These are phyloP conservation scores for Niebla homalea DNA, from an alignment of 495 filamentous ascomycete genomes.

Conservation along the genomic window DNA sequence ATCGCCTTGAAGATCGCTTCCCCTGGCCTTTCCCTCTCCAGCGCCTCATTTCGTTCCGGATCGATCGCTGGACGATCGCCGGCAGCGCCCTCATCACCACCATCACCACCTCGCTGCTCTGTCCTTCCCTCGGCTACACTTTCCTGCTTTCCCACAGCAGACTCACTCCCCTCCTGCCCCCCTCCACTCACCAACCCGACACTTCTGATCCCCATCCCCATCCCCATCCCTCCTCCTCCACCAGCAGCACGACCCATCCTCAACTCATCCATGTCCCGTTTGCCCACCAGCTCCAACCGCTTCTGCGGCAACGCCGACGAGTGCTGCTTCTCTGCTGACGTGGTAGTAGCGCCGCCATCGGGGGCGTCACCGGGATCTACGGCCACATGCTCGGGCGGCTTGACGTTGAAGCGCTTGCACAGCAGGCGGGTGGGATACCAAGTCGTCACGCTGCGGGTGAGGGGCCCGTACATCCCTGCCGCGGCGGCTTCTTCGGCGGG, in stretches of 20 bases:
- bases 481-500: slow-evolving; percentile 81
- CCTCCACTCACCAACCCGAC: slow-evolving; percentile 2
- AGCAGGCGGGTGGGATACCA: slow-evolving; percentile 75
- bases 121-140: slow-evolving; percentile 5
- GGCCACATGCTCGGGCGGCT: slow-evolving; percentile 58
- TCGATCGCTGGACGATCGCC: slow-evolving; percentile 40
- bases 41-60: slow-evolving; percentile 69
- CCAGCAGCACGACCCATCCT: slow-evolving; percentile 28
- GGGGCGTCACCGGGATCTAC: slow-evolving; percentile 36
- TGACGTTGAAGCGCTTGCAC: slow-evolving; percentile 86
- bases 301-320: slow-evolving; percentile 15
- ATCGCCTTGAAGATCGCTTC: slow-evolving; percentile 91
- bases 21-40: slow-evolving; percentile 67
- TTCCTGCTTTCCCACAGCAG: neutral
- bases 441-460: slow-evolving; percentile 59
- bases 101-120: slow-evolving; percentile 1
- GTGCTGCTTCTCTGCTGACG: slow-evolving; percentile 4
- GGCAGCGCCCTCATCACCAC: slow-evolving; percentile 11
- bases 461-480: slow-evolving; percentile 79
- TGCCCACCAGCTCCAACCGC: slow-evolving; percentile 29
- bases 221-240: neutral
- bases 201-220: neutral
- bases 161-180: neutral
- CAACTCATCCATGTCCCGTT: slow-evolving; percentile 40
- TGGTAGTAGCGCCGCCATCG: slow-evolving; percentile 10